phyloP scores from a whole-genome alignment of 2,329 filamentous ascomycete species.

The Phialophora chinensis region DNA sequence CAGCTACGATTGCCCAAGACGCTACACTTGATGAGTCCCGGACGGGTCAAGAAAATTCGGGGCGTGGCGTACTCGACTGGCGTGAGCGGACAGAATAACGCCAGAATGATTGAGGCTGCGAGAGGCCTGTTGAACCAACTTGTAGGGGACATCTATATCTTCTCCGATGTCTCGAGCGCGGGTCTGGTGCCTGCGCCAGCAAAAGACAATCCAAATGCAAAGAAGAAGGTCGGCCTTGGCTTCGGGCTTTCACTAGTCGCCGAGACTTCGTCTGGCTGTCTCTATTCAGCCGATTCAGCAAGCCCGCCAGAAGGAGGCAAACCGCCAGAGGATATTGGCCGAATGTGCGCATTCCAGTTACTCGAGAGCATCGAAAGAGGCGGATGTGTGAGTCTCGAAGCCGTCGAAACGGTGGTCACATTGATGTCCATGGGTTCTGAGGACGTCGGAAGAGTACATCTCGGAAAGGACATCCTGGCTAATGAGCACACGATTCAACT shows the following conservation, averaged over 20 bases:
- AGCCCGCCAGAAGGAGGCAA: slow-evolving; percentile 77
- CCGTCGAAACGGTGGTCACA: slow-evolving; percentile 75
- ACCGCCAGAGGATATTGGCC: slow-evolving; percentile 88
- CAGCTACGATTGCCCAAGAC: slow-evolving; percentile 95
- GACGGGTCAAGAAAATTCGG: slow-evolving; percentile 83
- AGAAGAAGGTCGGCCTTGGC: slow-evolving; percentile 76
- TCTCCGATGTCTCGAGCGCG: slow-evolving; percentile 68
- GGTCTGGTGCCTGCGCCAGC: slow-evolving; percentile 71
- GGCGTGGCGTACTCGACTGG: slow-evolving; percentile 94
- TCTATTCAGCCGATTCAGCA: slow-evolving; percentile 85
- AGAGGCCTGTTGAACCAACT: slow-evolving; percentile 85
- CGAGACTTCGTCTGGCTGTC: slow-evolving; percentile 82
- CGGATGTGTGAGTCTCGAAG: slow-evolving; percentile 77
- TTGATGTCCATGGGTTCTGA: slow-evolving; percentile 99
- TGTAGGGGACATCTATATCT: slow-evolving; percentile 88
- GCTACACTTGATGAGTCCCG: slow-evolving; percentile 82
- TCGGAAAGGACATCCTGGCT: slow-evolving; percentile 81
- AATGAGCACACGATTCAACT: slow-evolving; percentile 80
- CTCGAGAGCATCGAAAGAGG: slow-evolving; percentile 81
- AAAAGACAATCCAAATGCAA: slow-evolving; percentile 63
- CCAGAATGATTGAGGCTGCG: slow-evolving; percentile 89
- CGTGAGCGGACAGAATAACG: slow-evolving; percentile 90
- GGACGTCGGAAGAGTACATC: slow-evolving; percentile 83
- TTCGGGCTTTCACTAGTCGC: slow-evolving; percentile 91
- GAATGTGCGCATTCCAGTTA: slow-evolving; percentile 84